These are phyloP conservation scores for Aegilops longissima DNA, from an alignment of 176 grass and related monocot genomes.

Conservation along the genomic window DNA sequence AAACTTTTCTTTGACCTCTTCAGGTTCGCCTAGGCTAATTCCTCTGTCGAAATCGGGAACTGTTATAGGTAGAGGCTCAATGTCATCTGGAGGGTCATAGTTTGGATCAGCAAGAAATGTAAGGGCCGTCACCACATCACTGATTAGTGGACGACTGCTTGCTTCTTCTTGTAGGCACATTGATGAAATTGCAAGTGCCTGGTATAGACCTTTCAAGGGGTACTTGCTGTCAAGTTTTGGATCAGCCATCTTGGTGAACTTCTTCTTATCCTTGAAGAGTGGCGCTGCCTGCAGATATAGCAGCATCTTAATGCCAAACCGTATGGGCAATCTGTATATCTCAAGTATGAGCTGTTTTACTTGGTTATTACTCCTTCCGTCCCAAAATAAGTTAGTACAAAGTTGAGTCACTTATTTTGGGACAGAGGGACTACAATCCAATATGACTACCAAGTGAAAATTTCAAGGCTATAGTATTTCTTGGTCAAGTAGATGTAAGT, in stretches of 20 bases:
- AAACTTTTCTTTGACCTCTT: constrained; percentile 13
- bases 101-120: constrained; percentile 63
- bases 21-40: constrained; percentile 10
- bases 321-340: background rate
- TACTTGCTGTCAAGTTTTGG: constrained; percentile 62
- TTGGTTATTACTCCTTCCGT: background rate
- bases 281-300: constrained; percentile 64
- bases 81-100: constrained; percentile 54
- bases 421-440: background rate
- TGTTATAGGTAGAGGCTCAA: constrained; percentile 46
- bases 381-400: too few relatives aligned
- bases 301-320: constrained; percentile 20
- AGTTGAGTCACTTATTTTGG: too few relatives aligned
- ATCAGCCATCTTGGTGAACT: constrained; percentile 68
- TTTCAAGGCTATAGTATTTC: background rate
- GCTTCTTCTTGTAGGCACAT: constrained; percentile 94
- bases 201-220: constrained; percentile 72
- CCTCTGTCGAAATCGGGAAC: constrained; percentile 29
- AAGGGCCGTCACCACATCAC: constrained; percentile 80
- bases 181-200: constrained; percentile 84
- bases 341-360: constrained; percentile 18
- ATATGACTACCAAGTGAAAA: constrained; percentile 3
- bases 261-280: constrained; percentile 80
- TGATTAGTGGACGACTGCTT: constrained; percentile 65
- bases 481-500: background rate